Conservation (phyloP, 2,329 filamentous ascomycete genomes). For the Plenodomus biglobosus region DNA sequence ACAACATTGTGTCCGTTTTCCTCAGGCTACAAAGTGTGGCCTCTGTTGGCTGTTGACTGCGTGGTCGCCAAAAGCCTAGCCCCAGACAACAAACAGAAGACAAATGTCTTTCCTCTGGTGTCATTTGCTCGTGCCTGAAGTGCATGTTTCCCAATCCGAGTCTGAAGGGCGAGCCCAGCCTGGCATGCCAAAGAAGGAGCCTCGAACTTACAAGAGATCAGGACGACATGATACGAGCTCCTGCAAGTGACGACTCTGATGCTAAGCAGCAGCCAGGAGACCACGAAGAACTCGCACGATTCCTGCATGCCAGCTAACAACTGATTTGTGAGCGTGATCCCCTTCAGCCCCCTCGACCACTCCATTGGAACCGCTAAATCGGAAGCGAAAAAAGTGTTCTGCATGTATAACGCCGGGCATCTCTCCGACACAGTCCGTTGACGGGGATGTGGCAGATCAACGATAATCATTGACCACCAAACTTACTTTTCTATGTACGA, state of each 20-base stretch:
- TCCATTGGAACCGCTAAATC: slow-evolving; percentile 11
- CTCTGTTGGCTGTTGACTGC: too few relatives aligned
- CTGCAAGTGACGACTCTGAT: neutral
- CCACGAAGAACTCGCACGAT: neutral
- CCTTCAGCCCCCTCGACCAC: slow-evolving; percentile 12
- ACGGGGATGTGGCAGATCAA: slow-evolving; percentile 4
- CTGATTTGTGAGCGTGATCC: neutral
- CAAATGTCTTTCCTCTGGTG: too few relatives aligned
- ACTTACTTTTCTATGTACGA: neutral
- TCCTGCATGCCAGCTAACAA: neutral
- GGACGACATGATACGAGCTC: too few relatives aligned
- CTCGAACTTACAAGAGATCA: too few relatives aligned
- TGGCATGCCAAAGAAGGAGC: too few relatives aligned
- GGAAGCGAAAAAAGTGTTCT: slow-evolving; percentile 7
- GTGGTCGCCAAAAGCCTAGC: too few relatives aligned
- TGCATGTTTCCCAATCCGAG: too few relatives aligned
- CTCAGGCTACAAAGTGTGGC: too few relatives aligned
- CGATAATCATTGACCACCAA: slow-evolving; percentile 1
- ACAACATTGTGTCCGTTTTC: too few relatives aligned
- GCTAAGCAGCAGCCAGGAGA: neutral
- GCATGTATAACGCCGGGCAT: slow-evolving; percentile 15
- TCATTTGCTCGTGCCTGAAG: too few relatives aligned
- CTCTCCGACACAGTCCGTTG: slow-evolving; percentile 20
- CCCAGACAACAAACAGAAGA: too few relatives aligned
- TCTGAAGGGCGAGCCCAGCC: too few relatives aligned